Evolutionary conservation across 495 filamentous ascomycete genomes (phyloP).

Genomic region (Aspergillus leporis): DNA sequence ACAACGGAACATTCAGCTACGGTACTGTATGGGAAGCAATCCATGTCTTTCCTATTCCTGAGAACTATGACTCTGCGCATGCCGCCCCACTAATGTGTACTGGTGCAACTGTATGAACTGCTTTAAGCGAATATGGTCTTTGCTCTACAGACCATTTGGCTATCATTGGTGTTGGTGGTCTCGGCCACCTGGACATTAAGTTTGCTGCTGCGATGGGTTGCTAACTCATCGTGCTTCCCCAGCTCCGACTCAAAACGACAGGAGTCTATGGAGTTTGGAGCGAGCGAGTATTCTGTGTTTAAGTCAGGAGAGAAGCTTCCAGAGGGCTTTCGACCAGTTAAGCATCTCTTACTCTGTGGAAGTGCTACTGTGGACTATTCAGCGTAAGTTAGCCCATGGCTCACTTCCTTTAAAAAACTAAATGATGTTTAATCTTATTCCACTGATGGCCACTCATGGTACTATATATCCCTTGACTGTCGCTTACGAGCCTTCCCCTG

Average conservation of each 20-base stretch:
- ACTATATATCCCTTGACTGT: conserved; percentile 55
- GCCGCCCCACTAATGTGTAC: conserved; percentile 48
- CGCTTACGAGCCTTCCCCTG: conserved; percentile 41
- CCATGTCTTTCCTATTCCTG: conserved; percentile 46
- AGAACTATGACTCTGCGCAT: conserved; percentile 32
- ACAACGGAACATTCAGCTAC: conserved; percentile 47
- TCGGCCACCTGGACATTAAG: conserved; percentile 56
- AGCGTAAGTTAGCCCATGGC: neutral
- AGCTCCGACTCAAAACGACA: conserved; percentile 48
- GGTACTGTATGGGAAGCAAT: conserved; percentile 44
- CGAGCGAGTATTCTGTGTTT: conserved; percentile 37
- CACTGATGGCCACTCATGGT: conserved; percentile 44
- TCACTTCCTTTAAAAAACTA: neutral
- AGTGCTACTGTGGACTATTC: conserved; percentile 18
- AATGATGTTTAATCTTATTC: conserved; percentile 20
- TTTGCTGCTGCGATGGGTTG: conserved; percentile 54
- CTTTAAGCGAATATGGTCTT: conserved; percentile 31
- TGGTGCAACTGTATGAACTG: conserved; percentile 50
- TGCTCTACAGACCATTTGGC: conserved; percentile 38
- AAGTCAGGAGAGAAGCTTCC: neutral
- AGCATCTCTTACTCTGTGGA: neutral
- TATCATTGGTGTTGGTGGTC: conserved; percentile 52
- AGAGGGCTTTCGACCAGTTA: neutral
- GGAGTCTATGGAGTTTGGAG: conserved; percentile 39
- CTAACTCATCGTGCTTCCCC: conserved; percentile 49